Evolutionary conservation across 345 rosid genomes (phyloP).

Genomic region (Schrenkiella parvula): DNA sequence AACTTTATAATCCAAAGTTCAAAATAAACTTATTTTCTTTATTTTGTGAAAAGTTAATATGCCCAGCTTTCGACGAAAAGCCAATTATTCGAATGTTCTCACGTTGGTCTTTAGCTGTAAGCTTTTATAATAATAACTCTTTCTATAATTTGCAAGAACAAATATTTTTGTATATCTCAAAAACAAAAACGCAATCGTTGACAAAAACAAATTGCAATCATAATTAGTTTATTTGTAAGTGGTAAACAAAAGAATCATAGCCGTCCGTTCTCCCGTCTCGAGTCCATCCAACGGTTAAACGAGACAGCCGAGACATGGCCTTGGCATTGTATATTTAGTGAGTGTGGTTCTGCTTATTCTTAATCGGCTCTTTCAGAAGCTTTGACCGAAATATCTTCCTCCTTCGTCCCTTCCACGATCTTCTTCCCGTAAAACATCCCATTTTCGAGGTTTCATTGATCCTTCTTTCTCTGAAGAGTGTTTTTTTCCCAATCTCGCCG

Average conservation of each 20-base stretch:
- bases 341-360: background rate
- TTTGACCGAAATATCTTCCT: background rate
- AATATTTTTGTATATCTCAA: background rate
- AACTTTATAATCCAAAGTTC: background rate
- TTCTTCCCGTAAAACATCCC: constrained; percentile 3
- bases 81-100: constrained; percentile 31
- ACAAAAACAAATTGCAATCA: background rate
- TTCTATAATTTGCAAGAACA: background rate
- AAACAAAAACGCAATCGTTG: background rate
- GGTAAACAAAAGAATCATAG: background rate
- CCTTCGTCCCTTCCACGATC: constrained; percentile 7
- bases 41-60: background rate
- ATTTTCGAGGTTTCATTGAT: background rate
- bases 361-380: background rate
- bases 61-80: constrained; percentile 19
- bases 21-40: background rate
- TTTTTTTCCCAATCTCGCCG: background rate
- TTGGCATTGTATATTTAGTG: constrained; percentile 13
- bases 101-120: constrained; percentile 5
- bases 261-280: background rate
- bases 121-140: background rate
- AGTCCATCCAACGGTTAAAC: constrained; percentile 19
- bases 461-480: background rate
- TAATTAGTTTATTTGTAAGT: background rate
- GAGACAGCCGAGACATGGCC: background rate